These are phyloP conservation scores for Ceratocystis alfenasii DNA, from an alignment of 2,329 filamentous ascomycete genomes.

Conservation along the genomic window DNA sequence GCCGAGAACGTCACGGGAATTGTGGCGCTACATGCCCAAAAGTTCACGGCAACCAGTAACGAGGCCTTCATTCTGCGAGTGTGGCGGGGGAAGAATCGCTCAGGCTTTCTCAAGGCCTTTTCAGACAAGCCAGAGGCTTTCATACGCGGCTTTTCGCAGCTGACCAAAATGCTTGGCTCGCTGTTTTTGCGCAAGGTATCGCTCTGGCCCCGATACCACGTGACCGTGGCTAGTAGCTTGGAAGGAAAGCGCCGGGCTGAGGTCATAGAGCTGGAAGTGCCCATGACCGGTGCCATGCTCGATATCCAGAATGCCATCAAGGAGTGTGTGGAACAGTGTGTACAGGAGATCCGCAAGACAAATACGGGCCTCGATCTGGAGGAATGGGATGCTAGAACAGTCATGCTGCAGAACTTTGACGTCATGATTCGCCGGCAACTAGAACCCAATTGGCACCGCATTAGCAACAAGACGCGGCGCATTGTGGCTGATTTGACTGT, in stretches of 20 bases:
- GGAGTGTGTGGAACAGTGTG: constrained; percentile 91
- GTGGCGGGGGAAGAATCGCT: constrained; percentile 88
- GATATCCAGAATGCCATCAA: constrained; percentile 89
- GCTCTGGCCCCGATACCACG: constrained; percentile 86
- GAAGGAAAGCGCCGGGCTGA: constrained; percentile 90
- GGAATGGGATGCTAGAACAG: constrained; percentile 91
- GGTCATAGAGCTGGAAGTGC: constrained; percentile 90
- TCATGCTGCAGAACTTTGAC: constrained; percentile 85
- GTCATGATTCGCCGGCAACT: constrained; percentile 76
- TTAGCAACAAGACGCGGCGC: constrained; percentile 88
- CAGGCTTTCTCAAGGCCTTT: constrained; percentile 89
- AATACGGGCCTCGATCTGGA: constrained; percentile 81
- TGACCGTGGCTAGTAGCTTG: constrained; percentile 75
- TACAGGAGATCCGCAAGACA: constrained; percentile 82
- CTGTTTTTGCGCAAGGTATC: constrained; percentile 81
- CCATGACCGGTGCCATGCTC: constrained; percentile 89
- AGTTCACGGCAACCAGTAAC: constrained; percentile 69
- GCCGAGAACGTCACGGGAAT: constrained; percentile 78
- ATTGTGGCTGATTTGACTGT: constrained; percentile 84
- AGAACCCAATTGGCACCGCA: constrained; percentile 93
- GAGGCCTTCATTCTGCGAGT: constrained; percentile 94
- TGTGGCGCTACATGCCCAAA: constrained; percentile 78
- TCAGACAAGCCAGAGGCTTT: constrained; percentile 90
- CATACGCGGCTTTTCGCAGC: constrained; percentile 71
- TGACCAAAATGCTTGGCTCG: constrained; percentile 84